phyloP scores from a whole-genome alignment of 306 rosid species.

The Glycyrrhiza uralensis region DNA sequence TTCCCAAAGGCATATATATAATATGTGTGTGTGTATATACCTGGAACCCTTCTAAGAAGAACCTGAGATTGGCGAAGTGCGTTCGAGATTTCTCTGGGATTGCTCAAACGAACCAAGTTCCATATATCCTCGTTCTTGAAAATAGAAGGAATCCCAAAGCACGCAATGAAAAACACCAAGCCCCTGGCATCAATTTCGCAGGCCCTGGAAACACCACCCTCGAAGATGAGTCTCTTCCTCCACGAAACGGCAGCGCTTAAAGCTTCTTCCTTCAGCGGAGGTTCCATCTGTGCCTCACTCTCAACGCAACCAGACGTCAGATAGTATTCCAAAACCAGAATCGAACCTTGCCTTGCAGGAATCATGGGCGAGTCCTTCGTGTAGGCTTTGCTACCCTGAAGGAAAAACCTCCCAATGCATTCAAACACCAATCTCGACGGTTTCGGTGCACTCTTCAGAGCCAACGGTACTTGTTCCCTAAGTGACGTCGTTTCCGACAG shows the following conservation, averaged over 20 bases:
- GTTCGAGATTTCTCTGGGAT: constrained; percentile 29
- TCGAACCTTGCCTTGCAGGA: constrained; percentile 43
- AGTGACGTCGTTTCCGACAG: constrained; percentile 27
- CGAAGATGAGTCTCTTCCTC: constrained; percentile 49
- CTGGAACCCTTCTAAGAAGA: constrained; percentile 35
- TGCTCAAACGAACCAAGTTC: constrained; percentile 41
- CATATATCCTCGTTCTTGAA: constrained; percentile 43
- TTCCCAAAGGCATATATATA: background rate
- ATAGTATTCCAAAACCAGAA: constrained; percentile 46
- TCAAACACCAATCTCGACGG: constrained; percentile 52
- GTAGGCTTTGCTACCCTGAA: constrained; percentile 59
- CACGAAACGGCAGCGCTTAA: constrained; percentile 39
- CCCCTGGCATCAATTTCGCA: constrained; percentile 55
- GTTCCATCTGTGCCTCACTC: background rate
- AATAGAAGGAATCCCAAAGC: constrained; percentile 42
- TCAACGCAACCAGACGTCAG: constrained; percentile 44
- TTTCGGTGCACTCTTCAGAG: constrained; percentile 44
- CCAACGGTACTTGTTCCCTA: constrained; percentile 37
- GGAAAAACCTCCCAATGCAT: constrained; percentile 55
- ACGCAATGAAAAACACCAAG: constrained; percentile 50
- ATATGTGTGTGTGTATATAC: too few relatives aligned
- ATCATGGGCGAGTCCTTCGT: constrained; percentile 39
- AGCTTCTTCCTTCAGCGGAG: constrained; percentile 40
- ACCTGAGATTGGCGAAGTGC: constrained; percentile 38
- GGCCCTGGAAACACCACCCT: constrained; percentile 48